Conservation (phyloP, 352 stramenopile species). For the Pythium utonaiense region DNA sequence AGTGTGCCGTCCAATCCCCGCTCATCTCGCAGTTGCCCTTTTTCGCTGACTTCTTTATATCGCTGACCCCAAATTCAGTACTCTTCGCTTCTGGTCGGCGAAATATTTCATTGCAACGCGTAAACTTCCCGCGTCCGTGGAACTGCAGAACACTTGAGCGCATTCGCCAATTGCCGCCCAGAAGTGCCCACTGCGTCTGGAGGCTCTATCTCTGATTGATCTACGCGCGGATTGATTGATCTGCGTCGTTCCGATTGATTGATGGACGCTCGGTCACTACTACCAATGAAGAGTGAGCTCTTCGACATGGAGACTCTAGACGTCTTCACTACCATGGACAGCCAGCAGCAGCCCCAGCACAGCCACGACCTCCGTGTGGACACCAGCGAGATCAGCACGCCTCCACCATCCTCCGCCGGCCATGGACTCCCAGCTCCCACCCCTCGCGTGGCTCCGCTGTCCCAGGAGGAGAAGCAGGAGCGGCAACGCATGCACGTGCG, state of each 20-base stretch:
- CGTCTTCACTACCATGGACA: background rate
- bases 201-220: background rate
- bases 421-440: background rate
- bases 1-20: background rate
- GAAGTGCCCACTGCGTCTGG: background rate
- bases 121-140: background rate
- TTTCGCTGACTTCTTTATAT: background rate
- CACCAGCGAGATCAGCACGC: background rate
- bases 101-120: background rate
- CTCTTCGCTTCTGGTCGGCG: background rate
- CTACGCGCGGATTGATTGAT: background rate
- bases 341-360: no score
- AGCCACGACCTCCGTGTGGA: background rate
- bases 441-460: slow-evolving; percentile 18
- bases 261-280: background rate
- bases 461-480: slow-evolving; percentile 41
- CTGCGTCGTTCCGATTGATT: background rate
- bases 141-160: background rate
- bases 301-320: background rate
- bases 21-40: background rate
- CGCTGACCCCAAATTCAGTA: background rate
- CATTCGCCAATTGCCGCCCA: background rate
- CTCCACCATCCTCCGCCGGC: slow-evolving; percentile 1
- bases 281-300: background rate
- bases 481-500: slow-evolving; percentile 59